These are phyloP conservation scores for Amanita rimosa DNA, from an alignment of 768 basidiomycete genomes.

Conservation along the genomic window DNA sequence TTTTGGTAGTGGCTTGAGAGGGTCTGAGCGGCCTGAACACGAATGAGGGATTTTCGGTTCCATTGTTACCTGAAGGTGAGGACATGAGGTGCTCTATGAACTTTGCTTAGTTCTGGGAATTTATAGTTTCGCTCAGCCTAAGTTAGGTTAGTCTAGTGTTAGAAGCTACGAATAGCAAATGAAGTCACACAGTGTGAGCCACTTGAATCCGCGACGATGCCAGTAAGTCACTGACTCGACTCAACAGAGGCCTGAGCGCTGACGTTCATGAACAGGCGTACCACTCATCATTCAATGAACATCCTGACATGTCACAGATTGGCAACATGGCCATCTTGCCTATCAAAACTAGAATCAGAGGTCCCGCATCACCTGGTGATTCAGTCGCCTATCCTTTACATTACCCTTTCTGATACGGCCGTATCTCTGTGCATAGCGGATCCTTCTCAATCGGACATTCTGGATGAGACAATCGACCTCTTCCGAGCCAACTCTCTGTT, in stretches of 20 bases:
- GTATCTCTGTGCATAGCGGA: slow-evolving; percentile 55
- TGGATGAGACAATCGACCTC: slow-evolving; percentile 92
- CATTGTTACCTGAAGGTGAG: slow-evolving; percentile 12
- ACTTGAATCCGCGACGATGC: slow-evolving; percentile 33
- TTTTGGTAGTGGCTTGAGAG: slow-evolving; percentile 64
- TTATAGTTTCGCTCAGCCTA: too few relatives aligned
- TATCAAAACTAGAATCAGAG: slow-evolving; percentile 84
- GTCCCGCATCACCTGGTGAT: slow-evolving; percentile 78
- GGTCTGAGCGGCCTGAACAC: slow-evolving; percentile 39
- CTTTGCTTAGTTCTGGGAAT: too few relatives aligned
- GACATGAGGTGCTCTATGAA: background rate
- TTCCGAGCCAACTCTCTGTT: slow-evolving; percentile 99
- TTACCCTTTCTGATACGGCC: slow-evolving; percentile 6
- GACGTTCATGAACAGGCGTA: slow-evolving; percentile 57
- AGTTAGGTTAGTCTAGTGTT: too few relatives aligned
- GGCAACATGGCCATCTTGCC: slow-evolving; percentile 89
- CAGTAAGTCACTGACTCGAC: slow-evolving; percentile 36
- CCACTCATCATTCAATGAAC: slow-evolving; percentile 88
- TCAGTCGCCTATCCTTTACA: slow-evolving; percentile 10
- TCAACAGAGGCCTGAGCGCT: slow-evolving; percentile 3
- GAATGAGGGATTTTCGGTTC: slow-evolving; percentile 34
- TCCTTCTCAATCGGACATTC: slow-evolving; percentile 69
- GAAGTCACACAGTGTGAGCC: slow-evolving; percentile 1
- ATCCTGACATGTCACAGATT: slow-evolving; percentile 67
- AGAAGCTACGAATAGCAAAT: too few relatives aligned